Conservation (phyloP, 768 basidiomycete species). For the Boletus subparvulus region DNA sequence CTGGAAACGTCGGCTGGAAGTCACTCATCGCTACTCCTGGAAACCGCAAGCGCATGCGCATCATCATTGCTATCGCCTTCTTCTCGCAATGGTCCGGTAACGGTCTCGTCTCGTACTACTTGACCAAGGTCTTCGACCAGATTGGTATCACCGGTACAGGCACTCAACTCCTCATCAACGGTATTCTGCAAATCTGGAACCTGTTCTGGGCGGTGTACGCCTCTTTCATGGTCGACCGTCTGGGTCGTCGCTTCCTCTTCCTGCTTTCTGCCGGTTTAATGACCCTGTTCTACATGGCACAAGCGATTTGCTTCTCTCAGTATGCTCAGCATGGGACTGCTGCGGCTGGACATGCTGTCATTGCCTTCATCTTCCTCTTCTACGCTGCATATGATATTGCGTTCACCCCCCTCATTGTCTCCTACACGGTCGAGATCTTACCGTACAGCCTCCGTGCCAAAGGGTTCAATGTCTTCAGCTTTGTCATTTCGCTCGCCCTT, state of each 20-base stretch:
- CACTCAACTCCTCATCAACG: constrained; percentile 79
- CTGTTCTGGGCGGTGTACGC: constrained; percentile 59
- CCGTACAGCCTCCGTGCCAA: constrained; percentile 83
- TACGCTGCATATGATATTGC: constrained; percentile 79
- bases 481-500: constrained; percentile 72
- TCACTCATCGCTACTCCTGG: constrained; percentile 64
- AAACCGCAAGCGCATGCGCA: constrained; percentile 73
- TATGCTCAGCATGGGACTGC: constrained; percentile 44
- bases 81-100: constrained; percentile 89
- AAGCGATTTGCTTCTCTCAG: constrained; percentile 63
- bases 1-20: constrained; percentile 64
- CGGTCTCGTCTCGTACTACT: constrained; percentile 82
- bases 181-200: constrained; percentile 84
- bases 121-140: constrained; percentile 66
- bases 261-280: constrained; percentile 57
- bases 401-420: constrained; percentile 83
- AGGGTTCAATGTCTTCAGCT: constrained; percentile 81
- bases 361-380: constrained; percentile 83
- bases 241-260: constrained; percentile 74
- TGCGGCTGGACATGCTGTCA: constrained; percentile 64
- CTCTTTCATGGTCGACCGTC: constrained; percentile 58
- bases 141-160: constrained; percentile 64
- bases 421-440: constrained; percentile 87
- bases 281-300: constrained; percentile 63
- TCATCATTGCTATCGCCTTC: constrained; percentile 76